These are phyloP conservation scores for Cladosporium sp. DNA, from an alignment of 2,329 filamentous ascomycete species.

Conservation along the genomic window DNA sequence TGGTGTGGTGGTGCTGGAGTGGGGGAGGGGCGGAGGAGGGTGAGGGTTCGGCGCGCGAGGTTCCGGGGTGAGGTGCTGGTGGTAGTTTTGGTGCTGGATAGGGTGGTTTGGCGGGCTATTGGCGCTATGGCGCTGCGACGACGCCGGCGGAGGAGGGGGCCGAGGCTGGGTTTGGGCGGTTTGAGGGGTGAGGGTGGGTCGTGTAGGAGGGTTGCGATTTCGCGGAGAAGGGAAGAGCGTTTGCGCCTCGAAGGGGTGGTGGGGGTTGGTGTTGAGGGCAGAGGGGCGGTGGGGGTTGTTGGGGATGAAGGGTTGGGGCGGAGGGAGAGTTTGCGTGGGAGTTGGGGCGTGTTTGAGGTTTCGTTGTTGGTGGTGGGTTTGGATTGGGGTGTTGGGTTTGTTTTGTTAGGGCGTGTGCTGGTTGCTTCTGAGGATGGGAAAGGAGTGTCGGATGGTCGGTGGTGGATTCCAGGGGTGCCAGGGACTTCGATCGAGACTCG, in stretches of 20 bases:
- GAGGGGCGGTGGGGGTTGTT: neutral
- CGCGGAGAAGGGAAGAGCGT: neutral
- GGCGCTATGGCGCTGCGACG: slow-evolving; percentile 10
- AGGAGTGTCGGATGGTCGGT: slow-evolving; percentile 5
- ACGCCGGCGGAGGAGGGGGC: neutral
- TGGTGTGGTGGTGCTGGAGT: slow-evolving; percentile 9
- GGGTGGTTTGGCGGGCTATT: neutral
- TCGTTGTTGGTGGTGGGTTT: no score
- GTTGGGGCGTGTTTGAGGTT: neutral
- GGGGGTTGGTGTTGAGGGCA: neutral
- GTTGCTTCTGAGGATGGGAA: neutral
- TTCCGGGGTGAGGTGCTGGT: neutral
- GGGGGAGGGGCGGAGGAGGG: neutral
- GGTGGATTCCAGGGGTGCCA: slow-evolving; percentile 5
- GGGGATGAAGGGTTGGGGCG: neutral
- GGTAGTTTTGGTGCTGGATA: neutral
- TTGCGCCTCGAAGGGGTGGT: neutral
- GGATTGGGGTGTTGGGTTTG: no score
- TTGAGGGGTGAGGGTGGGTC: neutral
- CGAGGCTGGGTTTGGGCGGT: neutral
- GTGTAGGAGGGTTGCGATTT: neutral
- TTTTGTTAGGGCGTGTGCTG: no score
- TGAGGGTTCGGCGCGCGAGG: neutral
- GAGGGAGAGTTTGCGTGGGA: neutral
- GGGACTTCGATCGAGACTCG: slow-evolving; percentile 11